These are phyloP conservation scores for Petunia secreta DNA, from an alignment of 257 asterid genomes.

Conservation along the genomic window DNA sequence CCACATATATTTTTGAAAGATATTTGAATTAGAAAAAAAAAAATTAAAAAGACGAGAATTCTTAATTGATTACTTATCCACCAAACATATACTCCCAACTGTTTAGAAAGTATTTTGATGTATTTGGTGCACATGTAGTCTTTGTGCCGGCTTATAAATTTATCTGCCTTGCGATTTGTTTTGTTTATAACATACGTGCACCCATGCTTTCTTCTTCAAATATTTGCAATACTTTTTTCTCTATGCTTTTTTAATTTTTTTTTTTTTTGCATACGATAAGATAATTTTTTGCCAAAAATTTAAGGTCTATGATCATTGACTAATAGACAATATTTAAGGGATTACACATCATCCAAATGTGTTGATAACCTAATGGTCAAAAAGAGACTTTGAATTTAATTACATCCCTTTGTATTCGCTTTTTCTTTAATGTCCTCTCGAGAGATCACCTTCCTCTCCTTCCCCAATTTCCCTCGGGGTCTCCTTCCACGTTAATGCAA, in stretches of 20 bases:
- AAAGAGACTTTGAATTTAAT: slow-evolving; percentile 17
- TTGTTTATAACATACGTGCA: too few relatives aligned
- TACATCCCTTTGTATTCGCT: slow-evolving; percentile 19
- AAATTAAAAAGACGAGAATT: too few relatives aligned
- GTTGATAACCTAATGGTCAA: slow-evolving; percentile 24
- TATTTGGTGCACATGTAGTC: too few relatives aligned
- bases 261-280: not conserved
- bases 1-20: too few relatives aligned
- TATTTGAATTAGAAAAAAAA: too few relatives aligned
- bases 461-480: slow-evolving; percentile 29
- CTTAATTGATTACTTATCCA: too few relatives aligned
- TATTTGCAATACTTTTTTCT: too few relatives aligned
- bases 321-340: not conserved
- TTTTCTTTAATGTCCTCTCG: slow-evolving; percentile 34
- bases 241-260: not conserved
- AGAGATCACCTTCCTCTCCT: slow-evolving; percentile 29
- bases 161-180: too few relatives aligned
- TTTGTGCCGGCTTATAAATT: too few relatives aligned
- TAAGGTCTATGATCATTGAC: not conserved
- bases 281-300: not conserved
- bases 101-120: too few relatives aligned
- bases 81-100: too few relatives aligned
- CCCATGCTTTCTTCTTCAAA: too few relatives aligned
- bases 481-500: slow-evolving; percentile 30
- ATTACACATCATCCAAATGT: slow-evolving; percentile 18